Conservation (phyloP, 2,329 filamentous ascomycete species). For the Aspergillus carbonarius region DNA sequence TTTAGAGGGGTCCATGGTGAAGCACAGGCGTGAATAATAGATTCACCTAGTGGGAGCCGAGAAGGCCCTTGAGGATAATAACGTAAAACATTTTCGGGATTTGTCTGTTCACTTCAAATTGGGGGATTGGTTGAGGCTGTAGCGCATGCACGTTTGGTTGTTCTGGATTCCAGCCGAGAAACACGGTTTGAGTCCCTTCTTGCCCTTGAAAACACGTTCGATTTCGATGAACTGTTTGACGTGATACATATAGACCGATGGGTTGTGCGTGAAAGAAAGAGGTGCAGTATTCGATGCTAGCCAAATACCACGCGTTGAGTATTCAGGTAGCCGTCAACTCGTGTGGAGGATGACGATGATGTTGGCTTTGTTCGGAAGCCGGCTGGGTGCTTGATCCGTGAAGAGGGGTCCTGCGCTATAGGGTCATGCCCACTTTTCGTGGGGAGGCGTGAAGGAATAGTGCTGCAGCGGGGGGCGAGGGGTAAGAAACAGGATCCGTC, state of each 20-base stretch:
- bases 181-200: constrained; percentile 5
- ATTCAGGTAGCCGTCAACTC: background rate
- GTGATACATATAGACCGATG: constrained; percentile 26
- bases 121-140: constrained; percentile 4
- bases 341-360: background rate
- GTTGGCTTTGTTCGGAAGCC: background rate
- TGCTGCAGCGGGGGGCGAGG: constrained; percentile 17
- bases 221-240: constrained; percentile 12
- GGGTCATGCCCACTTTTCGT: constrained; percentile 20
- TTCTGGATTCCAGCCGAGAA: background rate
- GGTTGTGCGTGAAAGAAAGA: background rate
- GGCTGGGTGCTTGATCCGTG: background rate
- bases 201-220: constrained; percentile 9
- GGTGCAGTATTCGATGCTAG: constrained; percentile 3
- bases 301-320: constrained; percentile 14
- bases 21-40: constrained; percentile 23
- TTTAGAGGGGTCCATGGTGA: constrained; percentile 32
- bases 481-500: constrained; percentile 11
- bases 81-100: constrained; percentile 25
- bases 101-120: constrained; percentile 14
- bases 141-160: constrained; percentile 10
- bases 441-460: constrained; percentile 13
- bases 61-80: constrained; percentile 25
- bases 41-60: constrained; percentile 30
- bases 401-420: constrained; percentile 11